Base-by-base conservation (phyloP, 768 basidiomycete species). In the Trametes cingulata region DNA sequence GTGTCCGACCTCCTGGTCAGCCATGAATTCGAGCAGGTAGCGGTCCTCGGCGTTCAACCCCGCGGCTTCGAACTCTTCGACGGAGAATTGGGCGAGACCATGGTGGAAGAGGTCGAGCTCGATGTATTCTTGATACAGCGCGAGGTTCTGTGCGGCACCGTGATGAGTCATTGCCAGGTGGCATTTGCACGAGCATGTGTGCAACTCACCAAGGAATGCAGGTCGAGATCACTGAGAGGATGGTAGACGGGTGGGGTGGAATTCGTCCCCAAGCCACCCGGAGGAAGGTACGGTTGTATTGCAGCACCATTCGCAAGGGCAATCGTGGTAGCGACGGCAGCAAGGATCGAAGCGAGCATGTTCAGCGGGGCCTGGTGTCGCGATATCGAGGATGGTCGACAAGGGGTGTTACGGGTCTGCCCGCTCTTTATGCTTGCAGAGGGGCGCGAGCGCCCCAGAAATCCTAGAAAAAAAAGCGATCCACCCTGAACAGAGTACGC, bases 1-100 rank as follows among this genome's bases (percentile, higher is more conserved):
- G 68, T 90, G 87, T 0, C 85, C 85, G 33, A 82, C 76, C 71
- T 88, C 85, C 65, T 86, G 84, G 51, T 83, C 76, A n/a, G 79
- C 86, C 84, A 86, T 86, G 71, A 78, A 85, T 66, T 84, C 72
- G 54, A 88, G 81, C 29, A 87, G 71, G 69, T 71, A 80, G 24
- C 78, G 76, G 62, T 86, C 84, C 22, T 81, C 82, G 6, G 79
- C 78, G 48, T 70, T 75, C 43, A 88, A 65, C 0, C 84, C 85
- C 1, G 78, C 81, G 6, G 70, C 80, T 22, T 80, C 78, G 68
- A 87, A 88, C 24, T 87, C 85, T 22, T 78, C 73, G 0, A 60
- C 74, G 4, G 80, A 79, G 75, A 90, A 88, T 40, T 68, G 64
- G 14, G 77, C 77, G 10, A 86, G 77, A 24, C 81, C 85, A 58